A percentile compares a stretch with the other conserved stretches of the same genome.
phyloP scores from a whole-genome alignment of 192 early-diverging fungal genomes.

The Coemansia sp. region DNA sequence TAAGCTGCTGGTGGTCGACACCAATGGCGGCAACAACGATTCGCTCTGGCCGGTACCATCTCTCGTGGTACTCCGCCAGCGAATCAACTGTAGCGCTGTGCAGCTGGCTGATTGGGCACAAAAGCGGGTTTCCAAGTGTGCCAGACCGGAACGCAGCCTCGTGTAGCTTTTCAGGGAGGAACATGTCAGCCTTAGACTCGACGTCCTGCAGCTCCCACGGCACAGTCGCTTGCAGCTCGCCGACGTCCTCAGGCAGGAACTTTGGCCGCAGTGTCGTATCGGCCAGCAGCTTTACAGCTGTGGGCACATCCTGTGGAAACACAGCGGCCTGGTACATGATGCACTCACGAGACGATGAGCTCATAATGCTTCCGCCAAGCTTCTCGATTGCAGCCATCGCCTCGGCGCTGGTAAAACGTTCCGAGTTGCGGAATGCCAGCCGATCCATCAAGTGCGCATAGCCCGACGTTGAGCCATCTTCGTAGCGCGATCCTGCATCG shows the following conservation, averaged over 20 bases:
- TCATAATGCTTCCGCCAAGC: slow-evolving; percentile 87
- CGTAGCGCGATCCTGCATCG: slow-evolving; percentile 87
- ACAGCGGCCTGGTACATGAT: slow-evolving; percentile 96
- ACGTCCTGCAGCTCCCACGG: slow-evolving; percentile 89
- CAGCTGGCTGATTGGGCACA: slow-evolving; percentile 71
- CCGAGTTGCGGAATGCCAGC: slow-evolving; percentile 89
- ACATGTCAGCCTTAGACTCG: slow-evolving; percentile 79
- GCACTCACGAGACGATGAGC: slow-evolving; percentile 85
- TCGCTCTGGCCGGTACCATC: slow-evolving; percentile 88
- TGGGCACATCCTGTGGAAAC: slow-evolving; percentile 76
- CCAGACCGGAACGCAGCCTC: slow-evolving; percentile 75
- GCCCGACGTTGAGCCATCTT: slow-evolving; percentile 68
- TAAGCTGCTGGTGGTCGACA: slow-evolving; percentile 79
- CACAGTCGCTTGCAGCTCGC: slow-evolving; percentile 73
- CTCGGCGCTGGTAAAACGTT: slow-evolving; percentile 63
- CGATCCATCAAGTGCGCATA: slow-evolving; percentile 86
- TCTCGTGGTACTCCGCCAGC: slow-evolving; percentile 70
- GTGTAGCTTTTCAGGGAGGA: slow-evolving; percentile 86
- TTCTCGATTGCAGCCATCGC: slow-evolving; percentile 78
- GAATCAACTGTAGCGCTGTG: slow-evolving; percentile 64
- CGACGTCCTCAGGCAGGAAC: slow-evolving; percentile 75
- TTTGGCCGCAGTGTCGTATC: slow-evolving; percentile 78
- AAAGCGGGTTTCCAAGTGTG: slow-evolving; percentile 77
- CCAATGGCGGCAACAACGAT: slow-evolving; percentile 90
- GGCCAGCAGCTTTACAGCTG: slow-evolving; percentile 72